Evolutionary conservation across 2,329 filamentous ascomycete species (phyloP).

Genomic region (Dactylonectria macrodidyma): DNA sequence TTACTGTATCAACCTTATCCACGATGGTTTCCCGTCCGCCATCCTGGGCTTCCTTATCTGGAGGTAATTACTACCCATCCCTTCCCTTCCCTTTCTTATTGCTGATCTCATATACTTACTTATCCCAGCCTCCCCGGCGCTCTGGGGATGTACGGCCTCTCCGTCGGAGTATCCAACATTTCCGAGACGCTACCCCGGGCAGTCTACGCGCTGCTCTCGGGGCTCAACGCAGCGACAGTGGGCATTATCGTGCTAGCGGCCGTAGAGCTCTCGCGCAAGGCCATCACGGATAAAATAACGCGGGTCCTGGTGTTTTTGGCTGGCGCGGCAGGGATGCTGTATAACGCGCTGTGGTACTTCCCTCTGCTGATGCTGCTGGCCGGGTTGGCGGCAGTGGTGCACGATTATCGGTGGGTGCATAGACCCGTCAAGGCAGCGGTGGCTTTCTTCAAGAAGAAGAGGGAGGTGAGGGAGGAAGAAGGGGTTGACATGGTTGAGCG

Average conservation of each 20-base stretch:
- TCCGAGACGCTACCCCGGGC: constrained; percentile 70
- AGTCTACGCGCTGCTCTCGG: constrained; percentile 79
- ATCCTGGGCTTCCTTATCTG: constrained; percentile 74
- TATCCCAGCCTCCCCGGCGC: constrained; percentile 73
- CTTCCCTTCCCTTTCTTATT: neutral
- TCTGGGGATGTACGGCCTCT: constrained; percentile 78
- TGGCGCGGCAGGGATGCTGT: constrained; percentile 76
- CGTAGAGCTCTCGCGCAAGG: constrained; percentile 76
- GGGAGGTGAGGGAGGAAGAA: constrained; percentile 17
- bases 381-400: constrained; percentile 67
- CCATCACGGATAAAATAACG: constrained; percentile 76
- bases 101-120: constrained; percentile 1
- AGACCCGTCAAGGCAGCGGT: constrained; percentile 18
- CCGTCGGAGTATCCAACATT: constrained; percentile 75
- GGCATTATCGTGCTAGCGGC: constrained; percentile 81
- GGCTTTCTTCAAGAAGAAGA: constrained; percentile 19
- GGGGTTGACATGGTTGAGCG: constrained; percentile 16
- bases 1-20: constrained; percentile 77
- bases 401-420: constrained; percentile 62
- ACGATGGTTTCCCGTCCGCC: constrained; percentile 71
- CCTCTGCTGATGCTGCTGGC: constrained; percentile 73
- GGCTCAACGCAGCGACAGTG: constrained; percentile 80
- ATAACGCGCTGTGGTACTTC: constrained; percentile 84
- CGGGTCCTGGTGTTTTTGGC: constrained; percentile 75
- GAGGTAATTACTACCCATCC: constrained; percentile 59